Evolutionary conservation across 331 rosid genomes (phyloP).

Genomic region (Pyracantha coccinea): DNA sequence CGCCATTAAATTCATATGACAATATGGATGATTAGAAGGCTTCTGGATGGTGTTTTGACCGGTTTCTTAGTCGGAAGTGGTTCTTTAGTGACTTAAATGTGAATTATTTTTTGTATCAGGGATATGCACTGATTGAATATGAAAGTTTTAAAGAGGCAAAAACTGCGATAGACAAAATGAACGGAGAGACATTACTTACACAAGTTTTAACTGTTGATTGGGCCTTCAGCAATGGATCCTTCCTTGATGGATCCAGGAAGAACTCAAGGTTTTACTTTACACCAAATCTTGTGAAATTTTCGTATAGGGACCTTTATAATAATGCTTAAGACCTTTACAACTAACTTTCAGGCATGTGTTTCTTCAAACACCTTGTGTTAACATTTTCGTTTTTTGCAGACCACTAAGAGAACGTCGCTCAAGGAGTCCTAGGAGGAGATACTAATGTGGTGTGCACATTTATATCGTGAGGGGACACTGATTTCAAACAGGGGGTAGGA

Average conservation of each 20-base stretch:
- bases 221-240: conserved; percentile 95
- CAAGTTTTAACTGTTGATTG: conserved; percentile 77
- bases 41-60: background rate
- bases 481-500: conserved; percentile 3
- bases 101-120: conserved; percentile 16
- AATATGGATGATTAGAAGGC: background rate
- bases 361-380: background rate
- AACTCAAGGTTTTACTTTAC: conserved; percentile 50
- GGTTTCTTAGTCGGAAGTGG: background rate
- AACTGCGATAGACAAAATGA: conserved; percentile 73
- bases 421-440: conserved; percentile 95
- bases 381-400: conserved; percentile 34
- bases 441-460: conserved; percentile 22
- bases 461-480: conserved; percentile 4
- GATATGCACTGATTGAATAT: conserved; percentile 50
- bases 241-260: conserved; percentile 61
- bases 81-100: background rate
- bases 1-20: no score
- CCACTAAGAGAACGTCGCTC: conserved; percentile 79
- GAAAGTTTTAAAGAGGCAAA: conserved; percentile 61
- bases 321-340: background rate
- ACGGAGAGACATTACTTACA: conserved; percentile 71
- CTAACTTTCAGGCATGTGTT: no score
- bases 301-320: background rate
- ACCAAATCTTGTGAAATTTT: background rate